These are phyloP conservation scores for Laburnicola sp. DNA, from an alignment of 2,329 filamentous ascomycete species.

Conservation along the genomic window DNA sequence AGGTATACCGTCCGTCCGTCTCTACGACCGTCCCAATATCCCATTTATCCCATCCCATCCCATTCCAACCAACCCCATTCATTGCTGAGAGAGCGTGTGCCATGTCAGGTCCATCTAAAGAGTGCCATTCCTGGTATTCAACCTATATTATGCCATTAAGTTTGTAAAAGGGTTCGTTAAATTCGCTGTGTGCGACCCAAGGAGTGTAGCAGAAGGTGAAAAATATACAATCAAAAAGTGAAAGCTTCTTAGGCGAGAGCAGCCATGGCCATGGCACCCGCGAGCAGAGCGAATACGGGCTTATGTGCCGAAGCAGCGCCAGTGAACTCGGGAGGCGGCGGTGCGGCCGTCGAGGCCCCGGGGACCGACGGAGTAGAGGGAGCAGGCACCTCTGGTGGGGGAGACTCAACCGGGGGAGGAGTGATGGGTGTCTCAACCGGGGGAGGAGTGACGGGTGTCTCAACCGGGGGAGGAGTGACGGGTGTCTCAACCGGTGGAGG, in stretches of 20 bases:
- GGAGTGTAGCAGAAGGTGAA: constrained; percentile 4
- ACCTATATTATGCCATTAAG: background rate
- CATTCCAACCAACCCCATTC: background rate
- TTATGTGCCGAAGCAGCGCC: constrained; percentile 17
- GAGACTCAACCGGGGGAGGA: no score
- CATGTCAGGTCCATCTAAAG: constrained; percentile 2
- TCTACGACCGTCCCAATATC: background rate
- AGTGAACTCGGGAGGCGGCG: constrained; percentile 13
- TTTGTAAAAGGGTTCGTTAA: constrained; percentile 5
- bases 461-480: no score
- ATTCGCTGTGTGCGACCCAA: background rate
- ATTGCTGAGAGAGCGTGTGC: constrained; percentile 4
- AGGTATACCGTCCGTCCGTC: no score
- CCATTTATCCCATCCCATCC: background rate
- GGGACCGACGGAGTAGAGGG: constrained; percentile 3
- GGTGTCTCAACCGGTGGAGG: no score
- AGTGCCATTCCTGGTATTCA: background rate
- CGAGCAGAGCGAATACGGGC: constrained; percentile 16
- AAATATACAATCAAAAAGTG: background rate
- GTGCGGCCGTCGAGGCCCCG: constrained; percentile 1
- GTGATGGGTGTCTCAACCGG: no score
- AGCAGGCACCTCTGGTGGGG: constrained; percentile 6
- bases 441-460: no score
- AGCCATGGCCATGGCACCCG: constrained; percentile 17
- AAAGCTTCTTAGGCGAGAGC: constrained; percentile 10